Evolutionary conservation across 1,284 basidiomycete genomes (phyloP), one percentile per base, ranked within the genome.

Genomic region (Papiliotrema nemorosa): DNA sequence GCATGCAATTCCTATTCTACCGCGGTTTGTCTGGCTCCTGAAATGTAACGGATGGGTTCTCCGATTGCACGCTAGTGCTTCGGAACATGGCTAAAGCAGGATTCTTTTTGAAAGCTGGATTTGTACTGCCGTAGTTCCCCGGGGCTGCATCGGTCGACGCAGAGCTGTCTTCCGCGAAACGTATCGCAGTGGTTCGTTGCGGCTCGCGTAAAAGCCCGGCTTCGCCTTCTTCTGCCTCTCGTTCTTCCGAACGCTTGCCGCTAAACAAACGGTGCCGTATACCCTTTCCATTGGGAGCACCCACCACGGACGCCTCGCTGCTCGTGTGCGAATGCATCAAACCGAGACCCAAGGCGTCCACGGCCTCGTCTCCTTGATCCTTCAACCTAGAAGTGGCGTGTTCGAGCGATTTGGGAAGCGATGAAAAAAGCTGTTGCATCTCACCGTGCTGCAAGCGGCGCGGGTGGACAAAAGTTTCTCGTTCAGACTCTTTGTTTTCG

Each of bases 61-160:
- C 46, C 7, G 52, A 55, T 35, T 66, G 64, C n/a, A 70, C 50
- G 10, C 60, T 66, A 10, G 62, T 49, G 5, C 66, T 62, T 39
- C 73, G 57, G 51, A 55, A 69, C 67, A 75, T 69, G 16, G 65
- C 53, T 37, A 75, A 52, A 2, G 53, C 53, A 1, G 69, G 71
- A 47, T 64, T 71, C 24, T 44, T 47, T 51, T 60, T 70, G 56
- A 73, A 73, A 6, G 62, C 62, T 6, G 73, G 69, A 7, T 55
- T 53, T 7, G 47, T 54, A 18, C 50, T 58, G 20, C 72, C 72
- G 39, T 71, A 72, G 50, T 70, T 70, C 2, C 58, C 56, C 0
- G 72, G 72, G 0, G 70, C 71, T 4, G 70, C 70, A 16, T 73
- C 69, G 3, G 60, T 63, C 3, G 60, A 63, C 29, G 50, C 41